Evolutionary conservation across 2,329 filamentous ascomycete species (phyloP), one percentile per base, ranked within the genome.

Genomic region (Domatiomyces catenatus): DNA sequence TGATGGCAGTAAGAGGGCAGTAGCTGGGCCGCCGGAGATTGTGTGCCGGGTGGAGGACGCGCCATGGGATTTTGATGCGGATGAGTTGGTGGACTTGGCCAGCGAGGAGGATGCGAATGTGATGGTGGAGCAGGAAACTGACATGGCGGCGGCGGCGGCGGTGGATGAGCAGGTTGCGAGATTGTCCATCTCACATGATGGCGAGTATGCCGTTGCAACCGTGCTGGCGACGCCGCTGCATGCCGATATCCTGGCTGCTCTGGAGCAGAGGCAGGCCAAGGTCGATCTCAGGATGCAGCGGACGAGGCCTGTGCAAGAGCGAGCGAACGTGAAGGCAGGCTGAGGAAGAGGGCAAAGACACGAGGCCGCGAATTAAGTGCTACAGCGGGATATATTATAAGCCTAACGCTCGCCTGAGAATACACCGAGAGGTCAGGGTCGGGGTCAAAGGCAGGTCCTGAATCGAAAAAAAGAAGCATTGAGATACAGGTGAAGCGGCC

Each of bases 151-250:
- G 32, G 58, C 19, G 57, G 56, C 18, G 56, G 46, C 50, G n/a
- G 54, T 60, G 5, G 56, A 63, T 26, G 68, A 67, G n/a, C 75
- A 79, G 56, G 70, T 79, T 47, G 86, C 81, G 12, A 72, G 77
- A 60, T 63, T 94, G 44, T 90, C 83, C 53, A 93, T 95, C 59
- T 92, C 84, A 60, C 89, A 95, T 64, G 89, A 95, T 65, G 81
- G 78, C 1, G 82, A 86, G 6, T 94, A 88, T 67, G 87, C 87
- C 24, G 61, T 71, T 59, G 71, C 70, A 36, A 70, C 66, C 8
- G 68, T 70, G 49, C 55, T 71, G 50, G 67, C 66, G 18, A 54
- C 54, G 36, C 58, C 56, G n/a, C 42, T 59, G n/a, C 53, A 55
- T 42, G 43, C 51, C 15, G 52, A 56, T 26, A 56, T 58, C 28